phyloP scores from a whole-genome alignment of 139 green algal species.

The Volvox reticuliferus region DNA sequence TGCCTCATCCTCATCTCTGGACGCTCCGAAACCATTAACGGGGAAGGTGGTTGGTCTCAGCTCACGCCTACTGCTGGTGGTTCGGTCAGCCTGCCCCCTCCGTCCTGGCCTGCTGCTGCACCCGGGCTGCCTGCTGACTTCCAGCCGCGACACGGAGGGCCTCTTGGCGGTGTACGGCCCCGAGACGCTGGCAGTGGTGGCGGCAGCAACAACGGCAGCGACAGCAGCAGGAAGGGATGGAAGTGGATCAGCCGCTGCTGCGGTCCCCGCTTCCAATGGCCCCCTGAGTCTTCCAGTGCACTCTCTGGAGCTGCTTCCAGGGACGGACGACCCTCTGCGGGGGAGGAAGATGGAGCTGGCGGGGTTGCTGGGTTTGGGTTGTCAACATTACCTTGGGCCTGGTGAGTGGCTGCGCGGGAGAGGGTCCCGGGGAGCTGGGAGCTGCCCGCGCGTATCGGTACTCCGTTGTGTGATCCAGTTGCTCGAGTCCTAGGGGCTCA shows the following conservation, averaged over 20 bases:
- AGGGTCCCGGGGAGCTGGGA: not conserved
- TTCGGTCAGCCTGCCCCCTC: slow-evolving; percentile 2
- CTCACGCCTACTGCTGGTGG: slow-evolving; percentile 1
- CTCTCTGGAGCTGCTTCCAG: slow-evolving; percentile 28
- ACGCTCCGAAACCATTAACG: too few relatives aligned
- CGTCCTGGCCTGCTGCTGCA: slow-evolving; percentile 36
- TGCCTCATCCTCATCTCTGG: too few relatives aligned
- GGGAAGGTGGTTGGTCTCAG: too few relatives aligned
- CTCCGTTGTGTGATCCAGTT: not conserved
- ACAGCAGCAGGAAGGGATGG: too few relatives aligned
- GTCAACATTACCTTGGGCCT: slow-evolving; percentile 13
- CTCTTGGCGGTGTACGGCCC: not conserved
- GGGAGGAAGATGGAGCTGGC: not conserved
- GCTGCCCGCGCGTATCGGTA: too few relatives aligned
- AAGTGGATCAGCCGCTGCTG: too few relatives aligned
- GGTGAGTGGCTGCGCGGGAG: not conserved
- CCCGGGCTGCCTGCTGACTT: slow-evolving; percentile 40
- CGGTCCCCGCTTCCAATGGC: not conserved
- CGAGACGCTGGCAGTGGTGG: not conserved
- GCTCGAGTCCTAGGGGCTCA: not conserved
- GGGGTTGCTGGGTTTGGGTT: not conserved
- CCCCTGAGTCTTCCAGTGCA: not conserved
- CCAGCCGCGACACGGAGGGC: not conserved
- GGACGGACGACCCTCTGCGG: not conserved
- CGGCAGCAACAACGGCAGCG: not conserved